These are phyloP conservation scores for Cadophora sp. DNA, from an alignment of 2,329 filamentous ascomycete species.

Conservation along the genomic window DNA sequence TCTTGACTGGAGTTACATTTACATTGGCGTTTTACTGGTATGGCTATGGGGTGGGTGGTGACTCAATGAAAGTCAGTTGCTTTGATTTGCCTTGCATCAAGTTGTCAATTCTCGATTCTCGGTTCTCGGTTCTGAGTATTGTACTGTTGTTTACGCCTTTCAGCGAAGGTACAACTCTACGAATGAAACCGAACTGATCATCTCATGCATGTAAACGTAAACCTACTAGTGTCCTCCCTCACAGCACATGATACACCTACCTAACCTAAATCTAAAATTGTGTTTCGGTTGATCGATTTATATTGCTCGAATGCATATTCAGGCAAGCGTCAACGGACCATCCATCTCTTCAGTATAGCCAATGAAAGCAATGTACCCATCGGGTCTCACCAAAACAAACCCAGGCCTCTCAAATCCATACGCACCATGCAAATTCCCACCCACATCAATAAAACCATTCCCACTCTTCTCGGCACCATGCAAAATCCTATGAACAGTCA, in stretches of 20 bases:
- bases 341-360: slow-evolving; percentile 30
- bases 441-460: slow-evolving; percentile 28
- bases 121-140: too few relatives aligned
- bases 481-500: slow-evolving; percentile 2
- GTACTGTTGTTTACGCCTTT: too few relatives aligned
- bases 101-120: not conserved
- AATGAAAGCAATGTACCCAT: slow-evolving; percentile 38
- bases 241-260: too few relatives aligned
- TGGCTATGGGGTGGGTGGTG: not conserved
- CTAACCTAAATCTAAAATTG: too few relatives aligned
- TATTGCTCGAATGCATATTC: too few relatives aligned
- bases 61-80: not conserved
- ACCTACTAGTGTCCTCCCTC: too few relatives aligned
- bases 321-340: slow-evolving; percentile 19
- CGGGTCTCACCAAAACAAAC: slow-evolving; percentile 37
- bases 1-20: not conserved
- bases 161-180: too few relatives aligned
- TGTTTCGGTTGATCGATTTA: too few relatives aligned
- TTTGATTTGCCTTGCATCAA: not conserved
- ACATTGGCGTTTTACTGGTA: too few relatives aligned
- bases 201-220: too few relatives aligned
- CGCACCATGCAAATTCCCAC: slow-evolving; percentile 37
- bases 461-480: slow-evolving; percentile 25
- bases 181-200: too few relatives aligned
- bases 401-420: slow-evolving; percentile 36